Base-by-base conservation (phyloP, 2,329 filamentous ascomycete species). In the Periconia digitata region DNA sequence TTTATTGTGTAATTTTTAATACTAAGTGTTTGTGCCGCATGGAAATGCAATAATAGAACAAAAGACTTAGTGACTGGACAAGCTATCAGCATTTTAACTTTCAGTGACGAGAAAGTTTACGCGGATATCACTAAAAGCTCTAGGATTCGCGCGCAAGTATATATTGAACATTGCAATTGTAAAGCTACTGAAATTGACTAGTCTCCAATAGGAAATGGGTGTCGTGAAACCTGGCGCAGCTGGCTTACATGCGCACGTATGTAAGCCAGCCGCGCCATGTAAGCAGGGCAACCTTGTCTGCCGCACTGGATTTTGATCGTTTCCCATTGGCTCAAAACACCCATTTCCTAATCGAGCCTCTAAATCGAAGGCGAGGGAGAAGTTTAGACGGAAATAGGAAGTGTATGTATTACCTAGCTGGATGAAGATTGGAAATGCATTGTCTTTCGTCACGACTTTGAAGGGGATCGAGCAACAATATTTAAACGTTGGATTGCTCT, bases 241-340 rank as follows among this genome's bases (percentile, higher is more conserved):
- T 40, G 24, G 43, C 39, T 45, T 45, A 47, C 45, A 29, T 47
- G 22, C 45, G 45, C 45, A 47, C n/a, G n/a, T n/a, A n/a, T n/a
- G n/a, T n/a, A n/a, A n/a, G n/a, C n/a, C n/a, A n/a, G n/a, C n/a
- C 27, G 27, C 12, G n/a, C 27, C 44, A 49, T 49, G 41, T 44
- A 21, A 34, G 46, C 40, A 44, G 46, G 46, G 32, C 41, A 49
- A 43, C 46, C 46, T 49, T 44, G 40, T 48, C 46, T 48, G 46
- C 40, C 46, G 7, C 39, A 49, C 46, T 49, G 46, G 40, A 49
- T 44, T 49, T 49, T 44, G 41, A 49, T 49, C 46, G 41, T 44
- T 47, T 49, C 40, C 43, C 46, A 49, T 49, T 49, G 40, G 46
- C 46, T 49, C 36, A 49, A 40, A 49, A 40, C 46, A 49, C 46